Percentiles rank a stretch among this genome's conserved stretches.
Evolutionary conservation across 2,329 filamentous ascomycete genomes (phyloP).

Genomic region (Aspergillus glaucus): DNA sequence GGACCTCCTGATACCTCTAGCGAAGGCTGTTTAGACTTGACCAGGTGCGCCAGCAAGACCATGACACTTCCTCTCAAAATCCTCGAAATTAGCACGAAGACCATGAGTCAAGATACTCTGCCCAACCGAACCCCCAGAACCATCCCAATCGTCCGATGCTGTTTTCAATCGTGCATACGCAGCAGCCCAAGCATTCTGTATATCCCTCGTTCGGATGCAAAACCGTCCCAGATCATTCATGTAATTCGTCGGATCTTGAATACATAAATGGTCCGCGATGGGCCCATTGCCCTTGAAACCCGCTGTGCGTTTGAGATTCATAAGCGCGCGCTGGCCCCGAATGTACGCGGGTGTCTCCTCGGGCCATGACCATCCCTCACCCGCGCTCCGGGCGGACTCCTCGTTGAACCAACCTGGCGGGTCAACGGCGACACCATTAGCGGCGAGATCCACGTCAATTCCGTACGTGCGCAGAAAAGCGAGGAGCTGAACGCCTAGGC

Average conservation of each 20-base stretch:
- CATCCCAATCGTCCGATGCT: conserved; percentile 21
- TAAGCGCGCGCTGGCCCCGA: conserved; percentile 36
- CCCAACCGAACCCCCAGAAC: background rate
- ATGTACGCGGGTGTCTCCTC: conserved; percentile 18
- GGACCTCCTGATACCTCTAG: background rate
- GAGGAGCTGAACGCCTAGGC: conserved; percentile 41
- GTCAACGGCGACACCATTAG: conserved; percentile 45
- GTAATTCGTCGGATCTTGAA: conserved; percentile 55
- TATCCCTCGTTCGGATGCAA: conserved; percentile 43
- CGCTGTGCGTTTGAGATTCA: conserved; percentile 27
- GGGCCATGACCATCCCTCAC: conserved; percentile 7
- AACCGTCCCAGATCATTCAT: conserved; percentile 52
- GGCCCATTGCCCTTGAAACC: conserved; percentile 23
- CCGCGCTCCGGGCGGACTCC: conserved; percentile 9
- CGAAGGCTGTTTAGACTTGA: background rate
- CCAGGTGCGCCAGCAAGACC: conserved; percentile 1
- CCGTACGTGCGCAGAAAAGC: conserved; percentile 47
- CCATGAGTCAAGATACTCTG: conserved; percentile 19
- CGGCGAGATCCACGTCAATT: conserved; percentile 38
- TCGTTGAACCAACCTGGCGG: conserved; percentile 39
- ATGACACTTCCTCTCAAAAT: conserved; percentile 13
- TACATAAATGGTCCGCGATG: conserved; percentile 39
- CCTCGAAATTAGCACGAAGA: conserved; percentile 27
- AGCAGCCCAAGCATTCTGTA: conserved; percentile 39
- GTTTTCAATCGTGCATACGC: conserved; percentile 21